Evolutionary conservation across 768 basidiomycete species (phyloP), one percentile per base, ranked within the genome.

Genomic region (Kwoniella sp.): DNA sequence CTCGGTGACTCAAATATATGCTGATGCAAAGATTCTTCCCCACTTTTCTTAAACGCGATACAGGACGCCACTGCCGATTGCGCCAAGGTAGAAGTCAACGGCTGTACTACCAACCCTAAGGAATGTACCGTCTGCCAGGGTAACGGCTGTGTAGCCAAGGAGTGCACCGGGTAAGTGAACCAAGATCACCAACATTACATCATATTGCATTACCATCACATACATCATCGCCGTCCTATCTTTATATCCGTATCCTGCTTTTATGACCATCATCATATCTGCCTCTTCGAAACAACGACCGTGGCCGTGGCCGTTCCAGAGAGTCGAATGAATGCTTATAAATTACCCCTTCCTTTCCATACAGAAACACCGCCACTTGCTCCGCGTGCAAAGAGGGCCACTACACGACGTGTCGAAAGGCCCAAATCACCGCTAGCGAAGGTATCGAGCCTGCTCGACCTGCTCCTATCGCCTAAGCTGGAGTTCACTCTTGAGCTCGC

Each of bases 121-220:
- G 33, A 53, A n/a, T 76, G 74, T 58, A 52, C 53, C 9, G 74
- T 71, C 19, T 76, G 74, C 55, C 62, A 73, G 48, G 74, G 71
- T 47, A 58, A 56, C 10, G 74, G 71, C 29, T 76, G 74, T 58
- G 68, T 73, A 17, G 71, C 74, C 25, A 69, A 48, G 51, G 71
- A 64, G 54, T 76, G 74, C 49, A 76, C 74, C 6, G 74, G 74
- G 74, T 76, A 44, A 69, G 74, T 69, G 7, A 21, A 50, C 33
- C 33, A 6, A 33, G 33, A 33, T 33, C 33, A 6, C 6, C 33
- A 33, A 33, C 24, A 7, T 58, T 8, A 27, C 44, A 12, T 4
- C 27, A 57, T 27, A 3, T 9, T 40, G 36, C 1, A 26, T 40
- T 22, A 44, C 29, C 24, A 46, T 25, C 33, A 26, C 40, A 52